Evolutionary conservation across 1,284 basidiomycete species (phyloP), one percentile per base, ranked within the genome.

Genomic region (Phellinidium pouzarii): DNA sequence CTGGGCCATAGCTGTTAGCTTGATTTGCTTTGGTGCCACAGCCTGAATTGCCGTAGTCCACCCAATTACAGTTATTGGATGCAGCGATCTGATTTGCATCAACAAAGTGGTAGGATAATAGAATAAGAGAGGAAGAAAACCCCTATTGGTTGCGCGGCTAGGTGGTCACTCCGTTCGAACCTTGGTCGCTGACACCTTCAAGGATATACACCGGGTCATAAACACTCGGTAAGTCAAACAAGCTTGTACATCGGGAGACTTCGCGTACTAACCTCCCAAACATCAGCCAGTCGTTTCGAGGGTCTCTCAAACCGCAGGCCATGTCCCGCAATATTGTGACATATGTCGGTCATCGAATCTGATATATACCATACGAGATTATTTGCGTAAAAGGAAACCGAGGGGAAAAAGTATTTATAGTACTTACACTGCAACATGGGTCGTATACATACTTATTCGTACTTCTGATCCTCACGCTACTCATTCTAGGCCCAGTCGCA

Each of bases 271-370:
- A 55, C 63, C 52, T 60, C 56, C 62, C 62, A 6, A 51, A 54
- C 48, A 62, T 61, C 11, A 68, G 68, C 68, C 68, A 69, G 48
- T 64, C 55, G 4, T 56, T 31, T 67, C 68, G 37, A 63, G 55
- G 1, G 65, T 61, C 58, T 70, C 68, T 70, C 69, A 71, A 22
- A 76, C 64, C 3, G 79, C 78, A 12, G 70, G 69, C 69, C 69
- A 71, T 4, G 67, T 69, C 79, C 75, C 80, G 58, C 83, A 85
- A 19, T 83, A 84, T 61, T 80, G 69, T 2, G 84, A 75, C 72
- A 77, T 77, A 55, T 76, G 76, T 0, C 34, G 34, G 26, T 70
- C 61, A 36, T 71, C 60, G 42, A 71, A 65, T 17, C 68, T 68
- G 26, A n/a, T 36, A 23, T n/a, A 37, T 1, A 23, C 11, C 7